These are phyloP conservation scores for Sarocladium oryzae DNA, from an alignment of 2,329 filamentous ascomycete species.

Conservation along the genomic window DNA sequence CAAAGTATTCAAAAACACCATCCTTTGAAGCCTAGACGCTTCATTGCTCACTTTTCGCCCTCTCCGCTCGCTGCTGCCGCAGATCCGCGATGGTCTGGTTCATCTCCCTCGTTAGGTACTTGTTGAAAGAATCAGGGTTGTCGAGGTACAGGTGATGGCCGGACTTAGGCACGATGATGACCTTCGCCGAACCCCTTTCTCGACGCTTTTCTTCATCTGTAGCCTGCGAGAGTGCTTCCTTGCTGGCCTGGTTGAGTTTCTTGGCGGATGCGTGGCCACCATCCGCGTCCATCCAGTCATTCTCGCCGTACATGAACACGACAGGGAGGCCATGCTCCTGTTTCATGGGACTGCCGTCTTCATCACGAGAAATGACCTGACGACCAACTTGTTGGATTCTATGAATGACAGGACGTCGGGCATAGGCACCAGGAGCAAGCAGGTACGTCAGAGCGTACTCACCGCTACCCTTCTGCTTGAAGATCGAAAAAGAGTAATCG, in stretches of 20 bases:
- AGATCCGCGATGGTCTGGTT: constrained; percentile 33
- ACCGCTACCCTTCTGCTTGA: constrained; percentile 84
- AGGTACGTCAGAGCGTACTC: constrained; percentile 93
- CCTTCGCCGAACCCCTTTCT: constrained; percentile 78
- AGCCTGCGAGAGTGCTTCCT: constrained; percentile 52
- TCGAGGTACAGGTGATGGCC: constrained; percentile 56
- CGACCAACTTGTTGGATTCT: constrained; percentile 81
- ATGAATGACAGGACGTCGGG: constrained; percentile 78
- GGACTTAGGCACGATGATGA: constrained; percentile 63
- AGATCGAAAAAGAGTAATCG: constrained; percentile 90
- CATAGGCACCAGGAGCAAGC: constrained; percentile 88
- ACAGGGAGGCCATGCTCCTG: constrained; percentile 68
- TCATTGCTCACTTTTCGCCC: constrained; percentile 20
- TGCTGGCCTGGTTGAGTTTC: constrained; percentile 65
- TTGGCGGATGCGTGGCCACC: constrained; percentile 76
- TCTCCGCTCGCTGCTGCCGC: constrained; percentile 14
- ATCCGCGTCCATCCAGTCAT: constrained; percentile 97
- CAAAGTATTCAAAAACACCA: background rate
- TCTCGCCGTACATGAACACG: constrained; percentile 92
- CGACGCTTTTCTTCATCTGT: constrained; percentile 59
- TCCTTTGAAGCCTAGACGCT: background rate
- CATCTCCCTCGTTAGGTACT: constrained; percentile 45
- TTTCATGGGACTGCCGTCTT: constrained; percentile 16
- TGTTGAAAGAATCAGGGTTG: constrained; percentile 52
- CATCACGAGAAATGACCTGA: constrained; percentile 42